These are phyloP conservation scores for Botrytis tulipae DNA, from an alignment of 2,329 filamentous ascomycete species.

Conservation along the genomic window DNA sequence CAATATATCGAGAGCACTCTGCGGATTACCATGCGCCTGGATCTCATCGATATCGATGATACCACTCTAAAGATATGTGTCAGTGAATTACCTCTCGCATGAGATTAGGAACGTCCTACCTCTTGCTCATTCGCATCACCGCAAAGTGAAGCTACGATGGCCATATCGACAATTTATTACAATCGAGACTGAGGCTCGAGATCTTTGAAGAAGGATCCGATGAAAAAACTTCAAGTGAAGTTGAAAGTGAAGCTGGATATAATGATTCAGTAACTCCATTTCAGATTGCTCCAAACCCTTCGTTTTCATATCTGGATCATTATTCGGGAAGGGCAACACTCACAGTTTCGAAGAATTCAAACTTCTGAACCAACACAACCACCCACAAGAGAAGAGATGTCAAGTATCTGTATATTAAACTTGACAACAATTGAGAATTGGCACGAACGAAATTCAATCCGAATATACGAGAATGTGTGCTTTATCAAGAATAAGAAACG, in stretches of 20 bases:
- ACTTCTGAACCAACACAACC: background rate
- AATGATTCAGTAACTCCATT: background rate
- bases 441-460: background rate
- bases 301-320: background rate
- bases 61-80: slow-evolving; percentile 24
- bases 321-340: background rate
- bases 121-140: slow-evolving; percentile 22
- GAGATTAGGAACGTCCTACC: background rate
- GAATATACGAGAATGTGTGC: background rate
- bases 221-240: background rate
- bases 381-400: background rate
- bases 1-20: background rate
- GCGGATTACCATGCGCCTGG: slow-evolving; percentile 56
- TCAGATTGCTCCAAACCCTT: background rate
- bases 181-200: background rate
- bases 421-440: background rate
- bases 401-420: background rate
- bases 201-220: background rate
- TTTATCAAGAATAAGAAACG: background rate
- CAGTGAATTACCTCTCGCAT: background rate
- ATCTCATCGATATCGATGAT: slow-evolving; percentile 67
- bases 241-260: background rate
- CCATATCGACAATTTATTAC: slow-evolving; percentile 9
- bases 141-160: slow-evolving; percentile 13
- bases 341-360: background rate